Base-by-base conservation (phyloP, 768 basidiomycete genomes). In the Lactifluus volemus region DNA sequence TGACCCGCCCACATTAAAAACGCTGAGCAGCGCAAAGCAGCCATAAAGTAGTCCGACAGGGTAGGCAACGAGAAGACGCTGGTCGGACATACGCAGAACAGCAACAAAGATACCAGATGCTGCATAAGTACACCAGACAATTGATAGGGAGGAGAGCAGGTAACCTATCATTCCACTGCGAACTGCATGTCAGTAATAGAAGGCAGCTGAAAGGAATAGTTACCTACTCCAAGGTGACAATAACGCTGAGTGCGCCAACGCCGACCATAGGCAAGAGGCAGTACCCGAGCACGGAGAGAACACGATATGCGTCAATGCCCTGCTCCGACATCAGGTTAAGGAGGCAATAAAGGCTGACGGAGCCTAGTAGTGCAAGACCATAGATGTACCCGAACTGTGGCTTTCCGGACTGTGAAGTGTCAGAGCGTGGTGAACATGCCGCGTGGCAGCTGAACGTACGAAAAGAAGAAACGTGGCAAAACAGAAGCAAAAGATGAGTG, bases 381-480 rank as follows among this genome's bases (percentile, higher is more conserved):
- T 99, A 99, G 61, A 98, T 98, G 73, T 98, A 98, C 52, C 91
- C 93, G 73, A 99, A 99, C 71, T 98, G 97, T 4, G 92, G 90
- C 77, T 97, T 98, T 60, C 97, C 97, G 6, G 96, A 97, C 97
- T 99, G 67, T 32, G 32, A 48, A 52, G 17, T 17, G 9, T 41
- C 17, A 42, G 36, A 45, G 61, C 30, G 39, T 12, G 34, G 25
- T 30, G 3, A 38, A 12, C 29, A 34, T 8, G 8, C 41, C 15
- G 49, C 32, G 25, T 9, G 21, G 60, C 41, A 53, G 34, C 38
- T 44, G 51, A 15, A 84, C 93, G 69, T 59, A 98, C 97, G 63
- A 98, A 82, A 53, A 99, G 82, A 2, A 99, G 81, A 69, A 89
- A 92, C 45, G 89, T 87, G 12, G 88, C 97, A 72, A 98, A 98